phyloP scores from a whole-genome alignment of 768 basidiomycete genomes.

The Calocybe gangraenosa region DNA sequence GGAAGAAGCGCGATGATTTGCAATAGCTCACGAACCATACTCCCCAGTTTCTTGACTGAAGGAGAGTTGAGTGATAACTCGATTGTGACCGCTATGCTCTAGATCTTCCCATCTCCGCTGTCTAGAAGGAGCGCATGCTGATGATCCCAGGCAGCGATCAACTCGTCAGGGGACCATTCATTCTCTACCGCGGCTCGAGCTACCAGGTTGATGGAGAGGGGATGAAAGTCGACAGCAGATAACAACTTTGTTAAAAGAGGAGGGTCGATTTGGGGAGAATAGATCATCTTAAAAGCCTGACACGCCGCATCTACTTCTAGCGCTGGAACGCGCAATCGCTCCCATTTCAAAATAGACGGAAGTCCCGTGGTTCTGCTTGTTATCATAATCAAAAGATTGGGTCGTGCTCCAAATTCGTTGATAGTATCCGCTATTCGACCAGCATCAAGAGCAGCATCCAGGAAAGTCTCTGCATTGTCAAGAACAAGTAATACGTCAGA shows the following conservation, averaged over 20 bases:
- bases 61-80: conserved; percentile 11
- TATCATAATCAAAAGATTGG: conserved; percentile 9
- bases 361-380: conserved; percentile 8
- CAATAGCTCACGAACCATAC: neutral
- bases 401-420: conserved; percentile 5
- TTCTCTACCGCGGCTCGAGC: conserved; percentile 13
- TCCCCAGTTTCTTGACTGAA: conserved; percentile 5
- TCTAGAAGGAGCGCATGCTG: conserved; percentile 6
- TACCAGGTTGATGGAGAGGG: conserved; percentile 15
- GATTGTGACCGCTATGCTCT: conserved; percentile 11
- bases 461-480: conserved; percentile 15
- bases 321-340: conserved; percentile 3
- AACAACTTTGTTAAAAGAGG: conserved; percentile 4
- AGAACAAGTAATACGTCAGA: conserved; percentile 6
- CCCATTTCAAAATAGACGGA: conserved; percentile 9
- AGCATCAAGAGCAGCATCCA: conserved; percentile 10
- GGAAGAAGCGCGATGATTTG: conserved; percentile 11
- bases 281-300: conserved; percentile 6
- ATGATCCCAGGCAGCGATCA: conserved; percentile 11
- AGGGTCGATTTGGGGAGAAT: neutral
- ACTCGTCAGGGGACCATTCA: conserved; percentile 10
- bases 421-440: conserved; percentile 6
- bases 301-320: conserved; percentile 8
- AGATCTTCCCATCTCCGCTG: conserved; percentile 7
- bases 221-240: conserved; percentile 13